A percentile compares a stretch with the other conserved stretches of the same genome.
Conservation (phyloP, 2,329 filamentous ascomycete genomes). For the Rhynchosporium graminicola region DNA sequence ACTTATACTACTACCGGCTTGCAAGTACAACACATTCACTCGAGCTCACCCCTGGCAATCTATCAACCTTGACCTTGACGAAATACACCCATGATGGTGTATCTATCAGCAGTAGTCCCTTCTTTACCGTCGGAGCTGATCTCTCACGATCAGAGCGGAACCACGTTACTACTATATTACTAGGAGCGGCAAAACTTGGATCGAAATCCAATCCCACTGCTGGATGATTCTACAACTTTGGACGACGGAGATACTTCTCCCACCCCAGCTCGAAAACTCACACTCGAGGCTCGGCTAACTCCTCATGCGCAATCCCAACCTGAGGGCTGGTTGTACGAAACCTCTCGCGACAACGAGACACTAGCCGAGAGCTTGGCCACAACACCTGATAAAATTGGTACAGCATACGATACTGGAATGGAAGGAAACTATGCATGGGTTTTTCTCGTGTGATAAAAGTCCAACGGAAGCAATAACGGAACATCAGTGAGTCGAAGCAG, state of each 20-base stretch:
- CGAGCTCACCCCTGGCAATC: background rate
- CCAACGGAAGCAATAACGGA: too few relatives aligned
- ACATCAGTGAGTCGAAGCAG: too few relatives aligned
- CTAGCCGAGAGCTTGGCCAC: background rate
- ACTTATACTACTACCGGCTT: background rate
- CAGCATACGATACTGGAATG: too few relatives aligned
- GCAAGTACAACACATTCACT: background rate
- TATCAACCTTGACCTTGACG: background rate
- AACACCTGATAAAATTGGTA: too few relatives aligned
- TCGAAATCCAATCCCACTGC: too few relatives aligned
- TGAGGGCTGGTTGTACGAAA: conserved; percentile 13
- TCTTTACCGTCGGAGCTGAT: background rate
- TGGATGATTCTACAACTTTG: too few relatives aligned
- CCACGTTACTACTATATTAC: background rate
- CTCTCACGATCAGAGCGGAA: background rate
- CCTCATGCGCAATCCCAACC: conserved; percentile 9
- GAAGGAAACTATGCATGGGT: too few relatives aligned
- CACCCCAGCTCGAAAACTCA: background rate
- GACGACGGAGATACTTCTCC: background rate
- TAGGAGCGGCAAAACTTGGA: background rate
- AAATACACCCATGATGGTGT: background rate
- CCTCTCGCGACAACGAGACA: background rate
- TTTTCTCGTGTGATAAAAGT: too few relatives aligned
- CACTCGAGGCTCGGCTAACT: background rate
- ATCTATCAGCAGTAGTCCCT: background rate